Evolutionary conservation across 2,329 filamentous ascomycete genomes (phyloP).

Genomic region (Gnomoniopsis sp.): DNA sequence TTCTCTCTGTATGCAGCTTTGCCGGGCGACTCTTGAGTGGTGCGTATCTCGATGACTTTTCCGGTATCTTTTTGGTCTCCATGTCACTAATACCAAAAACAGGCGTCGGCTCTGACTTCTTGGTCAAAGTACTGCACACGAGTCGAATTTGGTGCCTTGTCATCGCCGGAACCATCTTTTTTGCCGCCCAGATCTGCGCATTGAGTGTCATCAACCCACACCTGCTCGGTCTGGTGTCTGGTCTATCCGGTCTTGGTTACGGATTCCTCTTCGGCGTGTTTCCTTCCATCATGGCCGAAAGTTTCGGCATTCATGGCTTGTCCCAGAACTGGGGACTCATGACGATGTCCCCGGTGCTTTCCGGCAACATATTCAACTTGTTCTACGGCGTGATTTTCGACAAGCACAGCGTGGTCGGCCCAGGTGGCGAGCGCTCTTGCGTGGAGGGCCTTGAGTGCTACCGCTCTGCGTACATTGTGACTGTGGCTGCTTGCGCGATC

Average conservation of each 20-base stretch:
- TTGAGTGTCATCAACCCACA: conserved; percentile 74
- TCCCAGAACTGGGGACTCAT: conserved; percentile 97
- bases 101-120: conserved; percentile 86
- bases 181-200: conserved; percentile 72
- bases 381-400: conserved; percentile 87
- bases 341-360: conserved; percentile 83
- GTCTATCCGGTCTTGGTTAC: conserved; percentile 83
- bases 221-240: conserved; percentile 72
- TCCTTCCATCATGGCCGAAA: conserved; percentile 83
- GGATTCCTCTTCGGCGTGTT: conserved; percentile 93
- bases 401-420: conserved; percentile 65
- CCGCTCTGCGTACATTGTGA: conserved; percentile 73
- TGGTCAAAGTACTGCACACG: conserved; percentile 76
- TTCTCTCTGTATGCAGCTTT: conserved; percentile 88
- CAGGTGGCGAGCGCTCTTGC: conserved; percentile 70
- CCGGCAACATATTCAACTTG: conserved; percentile 88
- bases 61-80: not conserved
- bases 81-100: conserved; percentile 19
- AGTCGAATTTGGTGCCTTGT: conserved; percentile 92
- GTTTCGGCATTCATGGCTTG: conserved; percentile 84
- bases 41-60: conserved; percentile 35
- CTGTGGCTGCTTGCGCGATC: conserved; percentile 65
- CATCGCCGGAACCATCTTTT: conserved; percentile 73
- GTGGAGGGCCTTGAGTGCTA: conserved; percentile 79
- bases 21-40: conserved; percentile 74